Evolutionary conservation across 2,329 filamentous ascomycete species (phyloP).

Genomic region (Fusarium veterinarium): DNA sequence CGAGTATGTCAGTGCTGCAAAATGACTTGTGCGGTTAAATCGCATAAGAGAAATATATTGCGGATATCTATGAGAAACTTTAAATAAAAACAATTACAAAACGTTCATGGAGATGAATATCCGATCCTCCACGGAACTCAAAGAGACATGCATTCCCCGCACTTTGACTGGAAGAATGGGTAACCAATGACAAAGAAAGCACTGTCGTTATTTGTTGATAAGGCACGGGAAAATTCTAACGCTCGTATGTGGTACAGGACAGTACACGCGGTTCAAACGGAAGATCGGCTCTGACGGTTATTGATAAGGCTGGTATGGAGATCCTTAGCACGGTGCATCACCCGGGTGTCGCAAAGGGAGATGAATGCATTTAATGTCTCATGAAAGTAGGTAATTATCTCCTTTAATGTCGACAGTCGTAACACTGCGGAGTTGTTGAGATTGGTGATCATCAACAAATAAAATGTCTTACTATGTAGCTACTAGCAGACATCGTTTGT

Average conservation of each 20-base stretch:
- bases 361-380: conserved; percentile 4
- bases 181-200: conserved; percentile 19
- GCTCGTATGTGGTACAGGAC: conserved; percentile 3
- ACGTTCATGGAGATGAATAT: conserved; percentile 7
- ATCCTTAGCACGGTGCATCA: not conserved
- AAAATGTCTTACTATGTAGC: conserved; percentile 15
- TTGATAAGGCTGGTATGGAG: conserved; percentile 10
- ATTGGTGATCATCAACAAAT: conserved; percentile 36
- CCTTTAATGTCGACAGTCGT: conserved; percentile 15
- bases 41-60: not conserved
- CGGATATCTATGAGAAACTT: not conserved
- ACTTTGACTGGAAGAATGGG: conserved; percentile 1
- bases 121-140: conserved; percentile 12
- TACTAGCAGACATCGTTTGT: conserved; percentile 4
- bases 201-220: not conserved
- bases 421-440: conserved; percentile 24
- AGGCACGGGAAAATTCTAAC: conserved; percentile 4
- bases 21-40: not conserved
- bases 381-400: conserved; percentile 6
- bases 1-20: not conserved
- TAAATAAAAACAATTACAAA: not conserved
- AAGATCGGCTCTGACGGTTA: not conserved
- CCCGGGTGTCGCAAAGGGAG: not conserved
- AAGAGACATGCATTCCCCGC: conserved; percentile 31
- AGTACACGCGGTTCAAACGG: not conserved